Evolutionary conservation across 208 protist species (phyloP).

Genomic region (Angomonas desouzai): DNA sequence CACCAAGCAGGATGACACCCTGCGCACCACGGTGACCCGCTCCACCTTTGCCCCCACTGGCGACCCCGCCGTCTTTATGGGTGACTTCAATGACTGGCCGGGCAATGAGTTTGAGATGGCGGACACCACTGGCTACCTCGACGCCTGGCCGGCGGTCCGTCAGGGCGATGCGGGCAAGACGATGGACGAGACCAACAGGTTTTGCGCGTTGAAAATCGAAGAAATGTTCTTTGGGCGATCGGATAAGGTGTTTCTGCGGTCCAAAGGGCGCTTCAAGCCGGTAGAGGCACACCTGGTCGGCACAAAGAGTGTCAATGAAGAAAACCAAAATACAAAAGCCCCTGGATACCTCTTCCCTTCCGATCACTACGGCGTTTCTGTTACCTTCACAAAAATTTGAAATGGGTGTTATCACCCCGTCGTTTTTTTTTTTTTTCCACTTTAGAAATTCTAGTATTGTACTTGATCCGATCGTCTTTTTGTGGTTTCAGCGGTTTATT

Average conservation of each 20-base stretch:
- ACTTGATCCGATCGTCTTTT: not conserved
- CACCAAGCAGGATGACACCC: conserved; percentile 61
- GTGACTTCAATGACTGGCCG: conserved; percentile 92
- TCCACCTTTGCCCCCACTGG: conserved; percentile 22
- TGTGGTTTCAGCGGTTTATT: not conserved
- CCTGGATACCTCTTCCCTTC: conserved; percentile 87
- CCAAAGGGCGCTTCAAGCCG: conserved; percentile 37
- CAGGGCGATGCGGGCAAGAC: conserved; percentile 71
- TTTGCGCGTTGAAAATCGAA: conserved; percentile 90
- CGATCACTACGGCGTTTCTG: conserved; percentile 87
- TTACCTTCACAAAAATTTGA: conserved; percentile 39
- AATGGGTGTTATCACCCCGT: not conserved
- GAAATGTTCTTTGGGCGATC: conserved; percentile 89
- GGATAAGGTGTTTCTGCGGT: conserved; percentile 83
- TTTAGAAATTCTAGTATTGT: not conserved
- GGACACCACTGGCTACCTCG: conserved; percentile 54
- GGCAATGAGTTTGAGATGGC: conserved; percentile 86
- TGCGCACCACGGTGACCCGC: conserved; percentile 47
- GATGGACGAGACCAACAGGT: conserved; percentile 90
- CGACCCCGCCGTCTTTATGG: conserved; percentile 76
- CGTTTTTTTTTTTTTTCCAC: not conserved
- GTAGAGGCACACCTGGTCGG: conserved; percentile 77
- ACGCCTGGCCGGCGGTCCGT: conserved; percentile 81
- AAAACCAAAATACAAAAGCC: conserved; percentile 65
- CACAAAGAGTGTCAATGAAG: conserved; percentile 78